These are phyloP conservation scores for Pseudonitzschia pungens DNA, from an alignment of 108 stramenopile species.

Conservation along the genomic window DNA sequence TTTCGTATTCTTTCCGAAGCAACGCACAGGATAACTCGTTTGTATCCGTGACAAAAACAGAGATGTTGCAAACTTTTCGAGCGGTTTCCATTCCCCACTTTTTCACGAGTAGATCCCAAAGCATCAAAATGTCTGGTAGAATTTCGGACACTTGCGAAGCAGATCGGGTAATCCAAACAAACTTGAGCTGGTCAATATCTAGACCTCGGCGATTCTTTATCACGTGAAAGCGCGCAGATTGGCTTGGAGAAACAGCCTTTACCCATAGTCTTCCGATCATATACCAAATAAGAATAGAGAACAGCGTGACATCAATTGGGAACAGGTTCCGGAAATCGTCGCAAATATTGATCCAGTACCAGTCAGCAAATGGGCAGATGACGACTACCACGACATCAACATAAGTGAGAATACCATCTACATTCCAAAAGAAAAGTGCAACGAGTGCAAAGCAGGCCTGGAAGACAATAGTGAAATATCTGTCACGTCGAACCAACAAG, in stretches of 20 bases:
- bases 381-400: conserved; percentile 31
- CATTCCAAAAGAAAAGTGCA: conserved; percentile 33
- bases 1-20: conserved; percentile 26
- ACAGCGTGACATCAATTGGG: conserved; percentile 10
- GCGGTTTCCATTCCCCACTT: conserved; percentile 42
- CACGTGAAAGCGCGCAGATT: conserved; percentile 1
- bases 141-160: conserved; percentile 35
- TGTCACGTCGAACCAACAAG: background rate
- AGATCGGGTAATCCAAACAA: conserved; percentile 44
- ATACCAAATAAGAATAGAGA: conserved; percentile 25
- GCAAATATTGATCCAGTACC: conserved; percentile 25
- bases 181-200: conserved; percentile 24
- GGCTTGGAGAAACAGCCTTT: conserved; percentile 27
- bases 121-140: conserved; percentile 35
- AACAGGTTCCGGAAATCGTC: conserved; percentile 5
- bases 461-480: conserved; percentile 33
- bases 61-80: conserved; percentile 31
- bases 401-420: conserved; percentile 21
- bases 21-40: conserved; percentile 20
- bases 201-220: background rate
- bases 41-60: conserved; percentile 39
- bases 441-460: conserved; percentile 30
- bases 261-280: conserved; percentile 40
- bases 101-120: conserved; percentile 30
- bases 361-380: conserved; percentile 29